Evolutionary conservation across 108 stramenopile species (phyloP).

Genomic region (Pseudonitzschia pungens): DNA sequence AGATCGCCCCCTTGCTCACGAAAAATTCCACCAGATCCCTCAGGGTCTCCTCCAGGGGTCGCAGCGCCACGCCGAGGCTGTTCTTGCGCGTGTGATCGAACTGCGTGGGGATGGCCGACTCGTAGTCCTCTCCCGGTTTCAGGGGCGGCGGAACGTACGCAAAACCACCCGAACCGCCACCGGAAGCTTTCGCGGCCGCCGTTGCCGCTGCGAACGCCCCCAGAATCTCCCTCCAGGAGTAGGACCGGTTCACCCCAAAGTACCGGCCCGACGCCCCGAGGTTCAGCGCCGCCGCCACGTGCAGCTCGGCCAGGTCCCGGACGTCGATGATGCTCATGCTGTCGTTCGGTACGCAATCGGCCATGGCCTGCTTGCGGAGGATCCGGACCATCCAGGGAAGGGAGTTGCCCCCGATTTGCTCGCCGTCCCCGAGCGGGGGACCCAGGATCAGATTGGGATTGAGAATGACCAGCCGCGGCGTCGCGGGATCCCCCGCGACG

Average conservation of each 20-base stretch:
- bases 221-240: neutral
- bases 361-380: neutral
- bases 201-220: neutral
- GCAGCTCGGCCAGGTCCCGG: conserved; percentile 8
- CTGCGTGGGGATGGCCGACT: neutral
- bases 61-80: neutral
- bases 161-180: neutral
- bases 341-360: neutral
- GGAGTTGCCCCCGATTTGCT: neutral
- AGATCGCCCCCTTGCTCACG: neutral
- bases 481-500: neutral
- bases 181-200: neutral
- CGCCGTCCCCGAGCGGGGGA: neutral
- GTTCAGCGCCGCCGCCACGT: neutral
- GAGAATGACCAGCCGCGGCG: neutral
- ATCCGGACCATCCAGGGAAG: conserved; percentile 4
- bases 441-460: neutral
- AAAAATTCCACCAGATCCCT: conserved; percentile 2
- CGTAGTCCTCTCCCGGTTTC: neutral
- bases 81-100: conserved; percentile 6
- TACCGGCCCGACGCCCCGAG: neutral
- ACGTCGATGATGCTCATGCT: conserved; percentile 11
- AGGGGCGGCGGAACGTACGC: neutral
- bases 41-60: neutral
- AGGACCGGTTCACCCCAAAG: conserved; percentile 3